phyloP scores from a whole-genome alignment of 805 yeast genomes.

The Kuraishia piskuri region DNA sequence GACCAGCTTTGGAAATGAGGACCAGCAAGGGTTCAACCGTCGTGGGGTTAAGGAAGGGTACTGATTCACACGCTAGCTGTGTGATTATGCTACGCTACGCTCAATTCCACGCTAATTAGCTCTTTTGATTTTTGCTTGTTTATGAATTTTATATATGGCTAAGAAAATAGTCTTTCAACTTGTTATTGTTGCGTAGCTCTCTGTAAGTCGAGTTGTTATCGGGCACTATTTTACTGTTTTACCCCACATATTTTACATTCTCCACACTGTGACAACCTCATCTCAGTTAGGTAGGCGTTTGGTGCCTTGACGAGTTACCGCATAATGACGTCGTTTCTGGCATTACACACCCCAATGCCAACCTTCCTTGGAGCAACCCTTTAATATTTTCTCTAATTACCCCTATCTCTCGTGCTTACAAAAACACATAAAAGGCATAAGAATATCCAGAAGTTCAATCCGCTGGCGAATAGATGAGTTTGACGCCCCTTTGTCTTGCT shows the following conservation, averaged over 20 bases:
- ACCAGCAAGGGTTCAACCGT: neutral
- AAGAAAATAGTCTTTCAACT: neutral
- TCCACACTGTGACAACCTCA: neutral
- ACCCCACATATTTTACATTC: neutral
- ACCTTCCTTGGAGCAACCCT: neutral
- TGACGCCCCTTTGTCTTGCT: too few relatives aligned
- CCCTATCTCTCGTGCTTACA: neutral
- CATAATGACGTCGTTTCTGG: neutral
- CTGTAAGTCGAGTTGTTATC: too few relatives aligned
- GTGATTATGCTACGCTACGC: too few relatives aligned
- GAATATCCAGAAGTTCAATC: too few relatives aligned
- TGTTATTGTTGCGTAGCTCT: too few relatives aligned
- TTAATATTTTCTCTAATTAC: too few relatives aligned
- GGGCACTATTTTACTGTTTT: too few relatives aligned
- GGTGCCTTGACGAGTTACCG: neutral
- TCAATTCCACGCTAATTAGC: too few relatives aligned
- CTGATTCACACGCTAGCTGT: neutral
- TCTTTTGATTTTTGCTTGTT: neutral
- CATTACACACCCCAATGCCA: neutral
- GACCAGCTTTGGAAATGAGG: neutral
- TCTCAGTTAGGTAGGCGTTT: neutral
- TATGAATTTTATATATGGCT: neutral
- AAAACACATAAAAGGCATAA: too few relatives aligned
- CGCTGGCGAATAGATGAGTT: too few relatives aligned
- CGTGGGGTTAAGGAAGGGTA: neutral